Percentiles rank a stretch among this genome's conserved stretches.
Evolutionary conservation across 139 green algal species (phyloP).

Genomic region (Tetradesmus obliquus): DNA sequence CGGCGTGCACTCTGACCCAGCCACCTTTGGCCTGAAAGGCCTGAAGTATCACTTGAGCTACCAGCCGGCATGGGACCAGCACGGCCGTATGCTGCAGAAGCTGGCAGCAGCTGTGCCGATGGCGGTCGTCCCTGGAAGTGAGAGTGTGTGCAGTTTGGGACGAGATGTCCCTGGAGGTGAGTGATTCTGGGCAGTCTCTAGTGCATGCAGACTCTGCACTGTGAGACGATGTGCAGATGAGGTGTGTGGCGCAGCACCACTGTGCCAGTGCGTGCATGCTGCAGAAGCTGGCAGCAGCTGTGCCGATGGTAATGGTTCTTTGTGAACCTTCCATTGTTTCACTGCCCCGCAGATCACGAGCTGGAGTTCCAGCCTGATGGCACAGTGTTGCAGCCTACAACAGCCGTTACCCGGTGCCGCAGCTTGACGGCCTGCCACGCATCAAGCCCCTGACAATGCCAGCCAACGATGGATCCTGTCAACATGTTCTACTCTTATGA

Average conservation of each 20-base stretch:
- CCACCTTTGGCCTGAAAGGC: neutral
- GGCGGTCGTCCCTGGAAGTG: neutral
- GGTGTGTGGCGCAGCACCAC: too few relatives aligned
- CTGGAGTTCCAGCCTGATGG: neutral
- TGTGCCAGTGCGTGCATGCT: too few relatives aligned
- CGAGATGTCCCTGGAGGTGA: too few relatives aligned
- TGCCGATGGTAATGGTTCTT: too few relatives aligned
- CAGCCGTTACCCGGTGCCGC: neutral
- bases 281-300: neutral
- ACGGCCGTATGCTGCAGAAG: neutral
- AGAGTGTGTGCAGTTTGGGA: too few relatives aligned
- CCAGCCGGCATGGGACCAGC: neutral
- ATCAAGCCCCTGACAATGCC: neutral
- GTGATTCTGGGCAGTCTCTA: too few relatives aligned
- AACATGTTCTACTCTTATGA: neutral
- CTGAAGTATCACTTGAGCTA: neutral
- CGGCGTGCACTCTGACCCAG: neutral
- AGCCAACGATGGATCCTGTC: neutral
- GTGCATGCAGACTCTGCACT: too few relatives aligned
- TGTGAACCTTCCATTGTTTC: neutral
- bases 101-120: neutral
- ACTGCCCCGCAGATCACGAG: neutral
- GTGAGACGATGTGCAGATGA: too few relatives aligned
- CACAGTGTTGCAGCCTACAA: neutral
- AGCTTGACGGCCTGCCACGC: neutral